These are phyloP conservation scores for Coffea humblotiana DNA, from an alignment of 305 asterid genomes.

Conservation along the genomic window DNA sequence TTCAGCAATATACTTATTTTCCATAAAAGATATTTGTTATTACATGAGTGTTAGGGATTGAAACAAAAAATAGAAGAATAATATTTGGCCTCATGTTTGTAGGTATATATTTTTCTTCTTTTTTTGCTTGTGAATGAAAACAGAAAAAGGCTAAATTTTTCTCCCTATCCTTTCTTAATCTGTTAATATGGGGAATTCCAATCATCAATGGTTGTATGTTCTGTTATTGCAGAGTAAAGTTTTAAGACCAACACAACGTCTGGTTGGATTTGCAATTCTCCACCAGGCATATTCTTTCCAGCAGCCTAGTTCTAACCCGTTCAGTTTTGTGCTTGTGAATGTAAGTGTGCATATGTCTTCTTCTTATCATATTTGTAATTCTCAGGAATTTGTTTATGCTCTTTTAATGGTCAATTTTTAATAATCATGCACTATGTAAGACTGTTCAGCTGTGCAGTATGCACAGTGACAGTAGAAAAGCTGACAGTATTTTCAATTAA, in stretches of 20 bases:
- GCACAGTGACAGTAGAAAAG: neutral
- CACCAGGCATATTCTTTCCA: slow-evolving; percentile 71
- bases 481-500: neutral
- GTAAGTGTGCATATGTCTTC: slow-evolving; percentile 43
- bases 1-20: neutral
- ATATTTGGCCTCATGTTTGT: neutral
- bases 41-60: neutral
- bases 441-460: neutral
- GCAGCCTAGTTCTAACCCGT: slow-evolving; percentile 69
- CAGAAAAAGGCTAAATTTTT: neutral
- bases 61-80: neutral
- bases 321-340: slow-evolving; percentile 64
- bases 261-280: slow-evolving; percentile 72
- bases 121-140: neutral
- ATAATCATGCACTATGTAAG: neutral
- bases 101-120: neutral
- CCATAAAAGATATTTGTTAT: neutral
- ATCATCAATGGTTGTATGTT: neutral
- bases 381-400: neutral
- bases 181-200: neutral
- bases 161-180: neutral
- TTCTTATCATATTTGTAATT: neutral
- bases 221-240: slow-evolving; percentile 54
- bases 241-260: slow-evolving; percentile 61
- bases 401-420: neutral